phyloP scores from a whole-genome alignment of 2,329 filamentous ascomycete genomes.

The Penicillium sp. region DNA sequence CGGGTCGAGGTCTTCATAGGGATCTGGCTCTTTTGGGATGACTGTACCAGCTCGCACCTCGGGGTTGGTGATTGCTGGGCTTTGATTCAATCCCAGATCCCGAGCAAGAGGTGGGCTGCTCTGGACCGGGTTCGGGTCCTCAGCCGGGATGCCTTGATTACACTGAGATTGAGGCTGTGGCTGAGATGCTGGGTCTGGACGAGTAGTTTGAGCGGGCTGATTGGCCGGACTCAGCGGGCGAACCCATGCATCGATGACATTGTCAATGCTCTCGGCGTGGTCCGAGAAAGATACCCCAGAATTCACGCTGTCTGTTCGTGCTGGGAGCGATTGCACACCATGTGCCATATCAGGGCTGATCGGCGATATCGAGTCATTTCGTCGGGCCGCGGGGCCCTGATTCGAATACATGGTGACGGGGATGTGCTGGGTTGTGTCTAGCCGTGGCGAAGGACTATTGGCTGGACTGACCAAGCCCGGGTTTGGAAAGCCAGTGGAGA shows the following conservation, averaged over 20 bases:
- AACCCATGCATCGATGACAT: slow-evolving; percentile 46
- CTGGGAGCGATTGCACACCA: slow-evolving; percentile 15
- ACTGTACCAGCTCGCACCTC: slow-evolving; percentile 9
- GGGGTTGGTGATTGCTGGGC: slow-evolving; percentile 8
- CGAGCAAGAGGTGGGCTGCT: slow-evolving; percentile 1
- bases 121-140: slow-evolving; percentile 12
- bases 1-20: slow-evolving; percentile 54
- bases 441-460: slow-evolving; percentile 5
- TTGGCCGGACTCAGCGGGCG: slow-evolving; percentile 31
- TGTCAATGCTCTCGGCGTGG: slow-evolving; percentile 41
- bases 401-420: neutral
- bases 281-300: slow-evolving; percentile 29
- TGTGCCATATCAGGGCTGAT: slow-evolving; percentile 23
- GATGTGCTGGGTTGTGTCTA: slow-evolving; percentile 11
- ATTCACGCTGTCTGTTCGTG: slow-evolving; percentile 31
- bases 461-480: slow-evolving; percentile 6
- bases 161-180: slow-evolving; percentile 11
- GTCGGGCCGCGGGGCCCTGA: slow-evolving; percentile 3
- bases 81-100: slow-evolving; percentile 6
- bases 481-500: slow-evolving; percentile 9
- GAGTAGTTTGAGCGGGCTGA: slow-evolving; percentile 14
- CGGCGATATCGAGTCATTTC: slow-evolving; percentile 19
- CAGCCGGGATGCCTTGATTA: slow-evolving; percentile 13
- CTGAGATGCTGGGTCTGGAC: slow-evolving; percentile 8
- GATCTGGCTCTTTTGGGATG: slow-evolving; percentile 36